A percentile compares a stretch with the other conserved stretches of the same genome.
phyloP scores from a whole-genome alignment of 768 basidiomycete species.

The Mycena amicta region DNA sequence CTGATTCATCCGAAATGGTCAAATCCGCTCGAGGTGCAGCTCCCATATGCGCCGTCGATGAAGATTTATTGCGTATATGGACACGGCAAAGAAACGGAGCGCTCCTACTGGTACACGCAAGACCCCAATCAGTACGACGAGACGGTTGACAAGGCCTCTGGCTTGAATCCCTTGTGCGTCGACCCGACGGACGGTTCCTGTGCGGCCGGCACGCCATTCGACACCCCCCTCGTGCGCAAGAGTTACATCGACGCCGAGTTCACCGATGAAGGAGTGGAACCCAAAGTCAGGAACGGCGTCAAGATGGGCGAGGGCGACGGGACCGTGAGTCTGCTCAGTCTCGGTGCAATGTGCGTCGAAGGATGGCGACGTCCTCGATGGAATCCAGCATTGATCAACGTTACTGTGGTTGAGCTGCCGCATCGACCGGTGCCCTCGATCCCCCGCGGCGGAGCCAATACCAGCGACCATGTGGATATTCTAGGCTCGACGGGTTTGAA shows the following conservation, averaged over 20 bases:
- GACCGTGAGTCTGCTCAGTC: constrained; percentile 81
- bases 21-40: constrained; percentile 85
- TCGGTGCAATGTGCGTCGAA: constrained; percentile 96
- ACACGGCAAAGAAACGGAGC: constrained; percentile 94
- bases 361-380: constrained; percentile 89
- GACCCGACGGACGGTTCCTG: constrained; percentile 47
- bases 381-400: constrained; percentile 89
- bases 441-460: constrained; percentile 90
- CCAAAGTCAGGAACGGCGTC: constrained; percentile 80
- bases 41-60: constrained; percentile 90
- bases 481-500: constrained; percentile 80
- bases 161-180: constrained; percentile 40
- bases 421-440: constrained; percentile 74
- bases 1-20: constrained; percentile 85
- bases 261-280: constrained; percentile 59
- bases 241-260: constrained; percentile 89
- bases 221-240: constrained; percentile 55
- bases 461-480: constrained; percentile 89
- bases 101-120: constrained; percentile 82
- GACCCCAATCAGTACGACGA: constrained; percentile 70
- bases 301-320: constrained; percentile 96
- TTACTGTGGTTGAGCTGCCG: constrained; percentile 86
- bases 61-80: constrained; percentile 94
- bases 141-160: constrained; percentile 41
- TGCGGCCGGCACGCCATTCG: constrained; percentile 47